Percentiles rank a stretch among this genome's conserved stretches.
phyloP scores from a whole-genome alignment of 108 stramenopile species.

The Cyclostephanos tholiformis region DNA sequence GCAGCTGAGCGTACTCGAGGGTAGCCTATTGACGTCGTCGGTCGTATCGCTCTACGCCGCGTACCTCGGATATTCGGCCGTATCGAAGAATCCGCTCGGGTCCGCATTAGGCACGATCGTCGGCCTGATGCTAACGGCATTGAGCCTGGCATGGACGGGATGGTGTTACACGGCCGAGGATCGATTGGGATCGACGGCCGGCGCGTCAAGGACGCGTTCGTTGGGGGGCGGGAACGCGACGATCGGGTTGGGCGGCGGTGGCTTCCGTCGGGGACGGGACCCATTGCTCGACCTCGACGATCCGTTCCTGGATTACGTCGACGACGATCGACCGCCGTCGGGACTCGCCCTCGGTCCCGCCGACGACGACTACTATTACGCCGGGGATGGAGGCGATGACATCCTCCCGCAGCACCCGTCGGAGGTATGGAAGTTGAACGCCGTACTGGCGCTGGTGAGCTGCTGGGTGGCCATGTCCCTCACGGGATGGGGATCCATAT shows the following conservation, averaged over 20 bases:
- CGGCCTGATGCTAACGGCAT: slow-evolving; percentile 74
- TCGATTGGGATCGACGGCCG: slow-evolving; percentile 40
- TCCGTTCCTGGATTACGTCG: slow-evolving; percentile 69
- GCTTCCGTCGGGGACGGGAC: slow-evolving; percentile 45
- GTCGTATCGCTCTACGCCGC: slow-evolving; percentile 83
- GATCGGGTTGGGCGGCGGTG: too few relatives aligned
- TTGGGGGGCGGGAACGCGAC: slow-evolving; percentile 16
- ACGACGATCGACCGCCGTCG: slow-evolving; percentile 57
- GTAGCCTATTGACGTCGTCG: slow-evolving; percentile 85
- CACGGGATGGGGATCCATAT: slow-evolving; percentile 90
- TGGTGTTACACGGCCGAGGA: slow-evolving; percentile 58
- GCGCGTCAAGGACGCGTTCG: slow-evolving; percentile 53
- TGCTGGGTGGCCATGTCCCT: slow-evolving; percentile 92
- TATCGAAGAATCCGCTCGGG: slow-evolving; percentile 79
- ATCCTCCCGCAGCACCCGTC: slow-evolving; percentile 19
- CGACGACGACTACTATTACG: slow-evolving; percentile 9
- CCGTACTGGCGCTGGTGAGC: slow-evolving; percentile 74
- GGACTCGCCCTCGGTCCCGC: slow-evolving; percentile 62
- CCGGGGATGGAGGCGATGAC: slow-evolving; percentile 15
- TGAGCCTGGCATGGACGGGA: slow-evolving; percentile 89
- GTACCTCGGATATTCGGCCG: slow-evolving; percentile 86
- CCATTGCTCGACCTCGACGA: slow-evolving; percentile 68
- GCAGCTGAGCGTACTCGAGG: slow-evolving; percentile 75
- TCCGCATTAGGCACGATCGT: slow-evolving; percentile 71
- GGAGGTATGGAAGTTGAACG: slow-evolving; percentile 89